Evolutionary conservation across 129 eudicot genomes (phyloP).

Genomic region (Calendula officinalis): DNA sequence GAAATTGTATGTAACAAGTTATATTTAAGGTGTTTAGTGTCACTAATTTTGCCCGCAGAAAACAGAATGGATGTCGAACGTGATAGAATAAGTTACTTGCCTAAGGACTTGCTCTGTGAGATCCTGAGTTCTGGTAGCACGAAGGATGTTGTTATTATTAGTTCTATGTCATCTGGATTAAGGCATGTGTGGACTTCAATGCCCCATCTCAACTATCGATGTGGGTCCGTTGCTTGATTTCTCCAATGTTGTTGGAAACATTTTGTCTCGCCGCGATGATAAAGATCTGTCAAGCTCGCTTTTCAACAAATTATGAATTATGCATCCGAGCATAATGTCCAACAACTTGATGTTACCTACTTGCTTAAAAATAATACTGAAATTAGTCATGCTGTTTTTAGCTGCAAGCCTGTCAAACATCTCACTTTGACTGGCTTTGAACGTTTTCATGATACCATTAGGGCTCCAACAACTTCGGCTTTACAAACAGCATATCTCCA

Average conservation of each 20-base stretch:
- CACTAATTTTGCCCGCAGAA: no score
- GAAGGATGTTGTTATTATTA: neutral
- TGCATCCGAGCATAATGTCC: conserved; percentile 13
- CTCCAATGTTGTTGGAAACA: neutral
- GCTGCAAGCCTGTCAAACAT: neutral
- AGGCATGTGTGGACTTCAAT: neutral
- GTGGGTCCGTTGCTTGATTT: neutral
- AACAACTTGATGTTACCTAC: neutral
- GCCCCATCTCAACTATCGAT: neutral
- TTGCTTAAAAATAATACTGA: neutral
- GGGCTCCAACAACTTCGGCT: neutral
- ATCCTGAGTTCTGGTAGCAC: neutral
- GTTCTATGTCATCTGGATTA: neutral
- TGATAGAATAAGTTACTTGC: conserved; percentile 1
- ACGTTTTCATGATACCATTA: accelerated
- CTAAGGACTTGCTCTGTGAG: neutral
- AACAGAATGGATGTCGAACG: neutral
- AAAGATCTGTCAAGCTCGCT: neutral
- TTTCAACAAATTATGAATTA: neutral
- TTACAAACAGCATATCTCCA: neutral
- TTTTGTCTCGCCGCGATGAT: neutral
- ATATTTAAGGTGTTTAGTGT: no score
- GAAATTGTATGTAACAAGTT: no score
- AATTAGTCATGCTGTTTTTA: neutral
- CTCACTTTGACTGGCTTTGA: neutral